These are phyloP conservation scores for Apiotrichum akiyoshidainum DNA, from an alignment of 1,284 basidiomycete species.

Conservation along the genomic window DNA sequence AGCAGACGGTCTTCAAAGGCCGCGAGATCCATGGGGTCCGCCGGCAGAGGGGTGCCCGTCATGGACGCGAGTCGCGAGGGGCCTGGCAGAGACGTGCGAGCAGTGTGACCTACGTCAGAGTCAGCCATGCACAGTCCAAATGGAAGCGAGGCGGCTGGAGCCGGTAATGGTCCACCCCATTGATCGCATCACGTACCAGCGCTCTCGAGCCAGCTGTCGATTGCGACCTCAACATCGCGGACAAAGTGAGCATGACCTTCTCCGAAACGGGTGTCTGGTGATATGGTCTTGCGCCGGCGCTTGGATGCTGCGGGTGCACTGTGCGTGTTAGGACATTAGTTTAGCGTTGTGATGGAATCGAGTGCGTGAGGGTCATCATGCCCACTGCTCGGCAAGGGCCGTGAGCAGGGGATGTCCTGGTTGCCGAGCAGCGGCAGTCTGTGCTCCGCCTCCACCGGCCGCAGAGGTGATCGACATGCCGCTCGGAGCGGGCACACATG, in stretches of 20 bases:
- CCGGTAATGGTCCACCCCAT: neutral
- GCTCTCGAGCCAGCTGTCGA: constrained; percentile 21
- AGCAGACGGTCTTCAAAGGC: constrained; percentile 19
- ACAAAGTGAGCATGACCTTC: constrained; percentile 20
- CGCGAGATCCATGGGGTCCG: constrained; percentile 6
- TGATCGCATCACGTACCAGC: constrained; percentile 12
- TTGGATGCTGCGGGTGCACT: constrained; percentile 22
- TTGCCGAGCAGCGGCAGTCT: too few species aligned
- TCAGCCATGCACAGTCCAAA: neutral
- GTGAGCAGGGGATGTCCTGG: too few species aligned
- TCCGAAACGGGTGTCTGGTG: constrained; percentile 14
- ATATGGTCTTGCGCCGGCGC: constrained; percentile 16
- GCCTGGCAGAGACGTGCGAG: constrained; percentile 15
- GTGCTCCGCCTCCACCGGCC: too few species aligned
- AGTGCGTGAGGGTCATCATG: too few species aligned
- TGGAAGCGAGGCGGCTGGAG: too few species aligned
- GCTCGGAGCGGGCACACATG: too few species aligned
- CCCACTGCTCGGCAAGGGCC: too few species aligned
- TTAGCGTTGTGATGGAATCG: too few species aligned
- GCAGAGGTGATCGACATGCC: too few species aligned
- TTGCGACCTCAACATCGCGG: constrained; percentile 20
- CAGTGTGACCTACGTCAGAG: constrained; percentile 11
- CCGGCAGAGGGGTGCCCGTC: constrained; percentile 6
- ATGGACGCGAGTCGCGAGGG: constrained; percentile 6
- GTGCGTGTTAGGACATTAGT: neutral